Evolutionary conservation across 495 filamentous ascomycete genomes (phyloP), one percentile per base, ranked within the genome.

Genomic region (Penicillium coffeae): DNA sequence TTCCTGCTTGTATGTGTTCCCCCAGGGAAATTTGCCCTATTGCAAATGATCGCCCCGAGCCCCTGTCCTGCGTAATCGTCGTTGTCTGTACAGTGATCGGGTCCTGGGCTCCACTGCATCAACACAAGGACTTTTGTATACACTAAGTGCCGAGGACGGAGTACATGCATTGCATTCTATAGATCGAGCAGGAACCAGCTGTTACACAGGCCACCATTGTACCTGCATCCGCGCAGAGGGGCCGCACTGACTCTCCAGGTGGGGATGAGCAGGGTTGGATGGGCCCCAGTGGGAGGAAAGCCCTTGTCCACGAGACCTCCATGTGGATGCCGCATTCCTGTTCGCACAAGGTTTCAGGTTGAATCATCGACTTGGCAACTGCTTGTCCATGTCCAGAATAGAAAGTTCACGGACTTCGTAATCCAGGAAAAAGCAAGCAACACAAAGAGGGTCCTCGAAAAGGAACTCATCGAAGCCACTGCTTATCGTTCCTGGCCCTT

Each of bases 231-330:
- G 37, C 32, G 27, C 45, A 54, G 35, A 32, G 38, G 51, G 47
- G 44, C 47, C 55, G 55, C 55, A 58, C 48, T 52, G 53, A 56
- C 53, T 40, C 21, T 21, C 25, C 13, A 39, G n/a, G 50, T 52
- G 50, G 50, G 18, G 47, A 50, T 42, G 13, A 16, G 14, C 38
- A 27, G 9, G 33, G 32, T 20, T 20, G 30, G 36, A 43, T 14
- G 19, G 40, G 14, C 32, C 32, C 36, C 41, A 43, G 21, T 44
- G 30, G 35, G 40, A 21, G 21, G 14, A 3, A 34, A 36, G 1
- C 10, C 41, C 42, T 51, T 38, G 51, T 50, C 59, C 56, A 62
- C 56, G 59, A 62, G 59, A 59, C 59, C 45, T 58, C 58, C 58
- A 62, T 62, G 55, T 62, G 59, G 49, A 48, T 33, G 44, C 44